Evolutionary conservation across 139 green algal species (phyloP).

Genomic region (Marvania coccoides): DNA sequence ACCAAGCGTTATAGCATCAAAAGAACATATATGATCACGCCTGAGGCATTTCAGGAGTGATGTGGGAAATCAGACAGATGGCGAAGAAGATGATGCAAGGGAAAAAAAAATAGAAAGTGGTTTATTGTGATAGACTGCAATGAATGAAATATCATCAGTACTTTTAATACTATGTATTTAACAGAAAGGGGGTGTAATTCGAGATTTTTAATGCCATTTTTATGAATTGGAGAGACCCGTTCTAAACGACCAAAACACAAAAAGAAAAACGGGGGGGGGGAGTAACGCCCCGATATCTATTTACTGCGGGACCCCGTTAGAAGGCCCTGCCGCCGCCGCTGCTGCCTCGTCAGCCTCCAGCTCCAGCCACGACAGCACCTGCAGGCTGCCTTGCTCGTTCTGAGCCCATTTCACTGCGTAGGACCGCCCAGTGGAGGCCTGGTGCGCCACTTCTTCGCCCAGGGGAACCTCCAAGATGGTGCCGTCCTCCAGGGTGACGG

Average conservation of each 20-base stretch:
- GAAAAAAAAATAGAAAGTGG: background rate
- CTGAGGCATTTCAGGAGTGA: too few relatives aligned
- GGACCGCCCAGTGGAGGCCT: constrained; percentile 12
- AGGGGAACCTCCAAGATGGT: constrained; percentile 28
- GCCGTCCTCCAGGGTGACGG: constrained; percentile 38
- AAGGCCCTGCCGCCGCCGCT: background rate
- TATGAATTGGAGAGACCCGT: background rate
- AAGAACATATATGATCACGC: too few relatives aligned
- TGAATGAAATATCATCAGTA: too few relatives aligned
- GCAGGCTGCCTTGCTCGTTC: constrained; percentile 52
- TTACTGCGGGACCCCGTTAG: too few relatives aligned
- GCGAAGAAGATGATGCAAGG: background rate
- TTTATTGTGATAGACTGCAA: background rate
- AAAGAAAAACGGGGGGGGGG: background rate
- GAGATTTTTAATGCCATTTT: too few relatives aligned
- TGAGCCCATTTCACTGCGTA: constrained; percentile 57
- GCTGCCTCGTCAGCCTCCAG: background rate
- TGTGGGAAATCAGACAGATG: too few relatives aligned
- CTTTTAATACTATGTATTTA: too few relatives aligned
- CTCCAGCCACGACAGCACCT: constrained; percentile 29
- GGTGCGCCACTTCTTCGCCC: constrained; percentile 33
- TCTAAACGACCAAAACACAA: background rate
- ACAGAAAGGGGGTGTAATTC: too few relatives aligned
- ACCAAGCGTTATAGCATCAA: too few relatives aligned
- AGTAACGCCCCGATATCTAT: too few relatives aligned